Percentiles rank a stretch among this genome's conserved stretches.
Conservation (phyloP, 1,139 yeast species). For the Suhomyces maxii region DNA sequence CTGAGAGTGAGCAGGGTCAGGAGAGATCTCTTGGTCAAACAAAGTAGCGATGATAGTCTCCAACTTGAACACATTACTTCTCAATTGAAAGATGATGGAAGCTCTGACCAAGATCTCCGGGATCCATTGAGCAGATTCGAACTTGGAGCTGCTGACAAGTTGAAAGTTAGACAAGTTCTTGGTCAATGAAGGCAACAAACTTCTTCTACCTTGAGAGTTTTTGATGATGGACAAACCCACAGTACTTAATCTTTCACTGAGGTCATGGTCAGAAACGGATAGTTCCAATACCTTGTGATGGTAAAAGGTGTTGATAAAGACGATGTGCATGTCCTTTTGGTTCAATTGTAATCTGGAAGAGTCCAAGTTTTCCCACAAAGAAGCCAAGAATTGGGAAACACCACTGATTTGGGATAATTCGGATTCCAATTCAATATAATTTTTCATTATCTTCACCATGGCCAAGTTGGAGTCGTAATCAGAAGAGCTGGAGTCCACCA, state of each 20-base stretch:
- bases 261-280: constrained; percentile 21
- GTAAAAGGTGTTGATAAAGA: constrained; percentile 49
- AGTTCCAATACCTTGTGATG: constrained; percentile 21
- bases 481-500: constrained; percentile 24
- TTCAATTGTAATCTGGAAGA: constrained; percentile 63
- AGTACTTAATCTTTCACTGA: constrained; percentile 28
- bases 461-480: constrained; percentile 28
- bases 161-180: constrained; percentile 44
- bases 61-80: constrained; percentile 56
- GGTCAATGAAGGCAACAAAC: constrained; percentile 63
- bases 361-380: constrained; percentile 60
- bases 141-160: constrained; percentile 23
- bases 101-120: constrained; percentile 50
- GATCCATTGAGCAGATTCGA: constrained; percentile 54
- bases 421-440: constrained; percentile 11
- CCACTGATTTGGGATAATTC: constrained; percentile 15
- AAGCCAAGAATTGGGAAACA: constrained; percentile 29
- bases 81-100: constrained; percentile 53
- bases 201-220: constrained; percentile 63
- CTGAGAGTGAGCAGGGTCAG: constrained; percentile 14
- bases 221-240: constrained; percentile 48
- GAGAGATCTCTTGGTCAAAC: constrained; percentile 41
- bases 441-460: constrained; percentile 19
- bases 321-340: constrained; percentile 63
- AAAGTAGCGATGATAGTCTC: constrained; percentile 57